Percentiles rank a stretch among this genome's conserved stretches.
Conservation (phyloP, 768 basidiomycete genomes). For the Lentinula sp. region DNA sequence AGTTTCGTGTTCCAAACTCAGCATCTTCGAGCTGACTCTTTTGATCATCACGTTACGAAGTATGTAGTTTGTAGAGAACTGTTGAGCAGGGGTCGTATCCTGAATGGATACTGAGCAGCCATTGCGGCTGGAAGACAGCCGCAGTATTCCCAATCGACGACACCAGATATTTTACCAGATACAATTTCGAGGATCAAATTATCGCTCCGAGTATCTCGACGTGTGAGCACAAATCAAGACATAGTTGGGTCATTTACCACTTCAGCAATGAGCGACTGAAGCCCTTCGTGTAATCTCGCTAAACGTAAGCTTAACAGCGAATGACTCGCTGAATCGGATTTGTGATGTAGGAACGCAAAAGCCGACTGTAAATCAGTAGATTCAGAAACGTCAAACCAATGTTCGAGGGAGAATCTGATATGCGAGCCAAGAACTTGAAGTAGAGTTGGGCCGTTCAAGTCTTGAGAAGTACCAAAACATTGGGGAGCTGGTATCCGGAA, state of each 20-base stretch:
- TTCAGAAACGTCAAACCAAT: not conserved
- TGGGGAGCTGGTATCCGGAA: not conserved
- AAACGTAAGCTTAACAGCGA: not conserved
- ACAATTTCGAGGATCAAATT: not conserved
- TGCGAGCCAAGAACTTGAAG: not conserved
- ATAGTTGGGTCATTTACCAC: not conserved
- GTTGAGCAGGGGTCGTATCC: no score
- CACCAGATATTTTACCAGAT: not conserved
- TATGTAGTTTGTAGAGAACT: no score
- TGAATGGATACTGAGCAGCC: not conserved
- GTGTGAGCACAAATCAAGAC: not conserved
- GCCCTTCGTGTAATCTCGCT: not conserved
- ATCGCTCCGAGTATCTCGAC: not conserved
- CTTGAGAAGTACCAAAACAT: not conserved
- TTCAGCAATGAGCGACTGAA: not conserved
- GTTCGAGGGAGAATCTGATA: not conserved
- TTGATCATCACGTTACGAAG: no score
- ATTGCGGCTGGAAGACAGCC: not conserved
- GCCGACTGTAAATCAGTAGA: not conserved
- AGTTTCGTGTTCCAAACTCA: no score
- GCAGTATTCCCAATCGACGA: not conserved
- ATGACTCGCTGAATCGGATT: not conserved
- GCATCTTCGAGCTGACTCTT: no score
- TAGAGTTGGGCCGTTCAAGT: not conserved
- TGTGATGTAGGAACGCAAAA: not conserved